phyloP scores from a whole-genome alignment of 2,329 filamentous ascomycete species.

The Macroventuria anomochaeta region DNA sequence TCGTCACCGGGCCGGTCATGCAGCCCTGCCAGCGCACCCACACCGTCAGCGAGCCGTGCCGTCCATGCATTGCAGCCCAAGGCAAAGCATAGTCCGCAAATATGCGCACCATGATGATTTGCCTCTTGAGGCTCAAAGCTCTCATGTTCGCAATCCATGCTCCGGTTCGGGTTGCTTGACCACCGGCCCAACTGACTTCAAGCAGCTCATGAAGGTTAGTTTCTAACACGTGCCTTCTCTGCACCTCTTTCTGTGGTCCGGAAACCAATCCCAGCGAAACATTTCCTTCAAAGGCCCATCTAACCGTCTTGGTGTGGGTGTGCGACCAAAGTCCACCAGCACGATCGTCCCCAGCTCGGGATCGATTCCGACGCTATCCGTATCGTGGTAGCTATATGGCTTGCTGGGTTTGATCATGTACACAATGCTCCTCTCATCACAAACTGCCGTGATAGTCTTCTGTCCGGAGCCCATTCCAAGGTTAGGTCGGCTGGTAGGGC shows the following conservation, averaged over 20 bases:
- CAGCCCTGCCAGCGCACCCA: background rate
- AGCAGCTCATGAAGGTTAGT: too few relatives aligned
- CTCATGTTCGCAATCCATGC: background rate
- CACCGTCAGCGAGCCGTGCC: background rate
- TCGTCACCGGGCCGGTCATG: background rate
- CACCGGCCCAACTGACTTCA: too few relatives aligned
- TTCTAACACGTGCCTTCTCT: constrained; percentile 13
- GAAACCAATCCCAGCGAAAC: constrained; percentile 23
- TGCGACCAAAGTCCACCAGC: constrained; percentile 40
- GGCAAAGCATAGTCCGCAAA: constrained; percentile 1
- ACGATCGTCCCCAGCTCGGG: constrained; percentile 38
- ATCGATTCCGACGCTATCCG: constrained; percentile 22
- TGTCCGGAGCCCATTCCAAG: constrained; percentile 12
- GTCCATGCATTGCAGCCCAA: constrained; percentile 9
- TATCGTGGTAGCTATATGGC: constrained; percentile 19
- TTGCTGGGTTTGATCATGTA: constrained; percentile 42
- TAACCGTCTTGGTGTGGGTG: background rate
- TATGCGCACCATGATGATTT: background rate
- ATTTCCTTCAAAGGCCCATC: too few relatives aligned
- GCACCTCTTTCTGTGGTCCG: constrained; percentile 13
- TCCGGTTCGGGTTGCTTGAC: too few relatives aligned
- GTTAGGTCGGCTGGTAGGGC: constrained; percentile 21
- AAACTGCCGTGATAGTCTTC: constrained; percentile 33
- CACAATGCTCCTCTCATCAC: constrained; percentile 44
- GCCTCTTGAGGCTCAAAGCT: constrained; percentile 1